A percentile compares a stretch with the other conserved stretches of the same genome.
These are phyloP conservation scores for Fraxinus nigra DNA, from an alignment of 305 asterid species.

Conservation along the genomic window DNA sequence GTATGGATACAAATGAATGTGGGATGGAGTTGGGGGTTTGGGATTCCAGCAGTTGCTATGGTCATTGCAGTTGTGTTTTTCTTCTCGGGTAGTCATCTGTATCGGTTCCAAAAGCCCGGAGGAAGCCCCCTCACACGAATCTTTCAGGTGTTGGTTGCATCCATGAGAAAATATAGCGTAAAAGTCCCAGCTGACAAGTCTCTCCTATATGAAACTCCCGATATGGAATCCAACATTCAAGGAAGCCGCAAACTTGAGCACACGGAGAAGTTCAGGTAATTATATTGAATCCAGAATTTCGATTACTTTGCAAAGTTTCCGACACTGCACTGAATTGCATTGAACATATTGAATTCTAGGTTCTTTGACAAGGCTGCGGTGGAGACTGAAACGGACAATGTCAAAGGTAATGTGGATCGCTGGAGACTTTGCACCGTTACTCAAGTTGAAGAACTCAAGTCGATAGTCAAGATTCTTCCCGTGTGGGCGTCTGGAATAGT, in stretches of 20 bases:
- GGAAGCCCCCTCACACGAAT: slow-evolving; percentile 25
- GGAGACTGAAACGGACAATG: slow-evolving; percentile 27
- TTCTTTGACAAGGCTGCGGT: slow-evolving; percentile 48
- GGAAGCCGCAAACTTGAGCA: slow-evolving; percentile 40
- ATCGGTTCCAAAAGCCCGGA: slow-evolving; percentile 26
- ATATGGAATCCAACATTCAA: slow-evolving; percentile 27
- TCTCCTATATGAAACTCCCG: slow-evolving; percentile 32
- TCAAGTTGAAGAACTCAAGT: slow-evolving; percentile 45
- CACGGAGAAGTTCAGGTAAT: slow-evolving; percentile 27
- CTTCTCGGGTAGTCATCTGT: slow-evolving; percentile 27
- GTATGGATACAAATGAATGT: slow-evolving; percentile 43
- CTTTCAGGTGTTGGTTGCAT: slow-evolving; percentile 24
- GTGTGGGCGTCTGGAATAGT: slow-evolving; percentile 36
- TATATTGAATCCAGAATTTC: not conserved
- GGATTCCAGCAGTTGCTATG: slow-evolving; percentile 41
- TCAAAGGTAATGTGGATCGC: slow-evolving; percentile 22
- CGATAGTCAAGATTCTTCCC: slow-evolving; percentile 33
- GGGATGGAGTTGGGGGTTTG: slow-evolving; percentile 49
- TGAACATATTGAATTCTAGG: slow-evolving; percentile 15
- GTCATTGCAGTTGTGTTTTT: slow-evolving; percentile 34
- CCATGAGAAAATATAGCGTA: slow-evolving; percentile 20
- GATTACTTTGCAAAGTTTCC: not conserved
- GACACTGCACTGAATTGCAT: not conserved
- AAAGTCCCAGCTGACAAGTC: slow-evolving; percentile 19
- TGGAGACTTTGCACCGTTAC: slow-evolving; percentile 45